These are phyloP conservation scores for Trypanosoma platydactyli DNA, from an alignment of 208 protist species.

Conservation along the genomic window DNA sequence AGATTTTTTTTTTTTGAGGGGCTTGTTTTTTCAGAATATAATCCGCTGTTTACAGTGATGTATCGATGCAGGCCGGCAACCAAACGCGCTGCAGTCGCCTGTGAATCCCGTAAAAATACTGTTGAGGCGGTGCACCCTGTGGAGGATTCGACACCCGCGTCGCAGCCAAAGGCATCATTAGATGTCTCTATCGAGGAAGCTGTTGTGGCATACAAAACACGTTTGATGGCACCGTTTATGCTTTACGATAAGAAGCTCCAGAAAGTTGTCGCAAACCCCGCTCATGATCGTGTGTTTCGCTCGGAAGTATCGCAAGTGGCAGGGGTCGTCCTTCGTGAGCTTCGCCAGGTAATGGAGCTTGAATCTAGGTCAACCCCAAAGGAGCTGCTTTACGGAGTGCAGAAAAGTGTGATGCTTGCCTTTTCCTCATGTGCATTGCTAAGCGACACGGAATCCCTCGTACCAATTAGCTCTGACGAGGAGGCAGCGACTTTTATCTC, in stretches of 20 bases:
- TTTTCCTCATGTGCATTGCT: slow-evolving; percentile 44
- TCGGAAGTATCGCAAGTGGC: slow-evolving; percentile 46
- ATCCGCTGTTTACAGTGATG: slow-evolving; percentile 11
- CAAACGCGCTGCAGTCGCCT: not conserved
- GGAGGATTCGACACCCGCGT: not conserved
- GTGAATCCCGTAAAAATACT: not conserved
- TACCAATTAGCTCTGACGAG: slow-evolving; percentile 30
- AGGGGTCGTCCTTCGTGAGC: slow-evolving; percentile 39
- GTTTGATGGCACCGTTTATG: slow-evolving; percentile 57
- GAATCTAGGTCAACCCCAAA: slow-evolving; percentile 41
- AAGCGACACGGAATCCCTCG: slow-evolving; percentile 20
- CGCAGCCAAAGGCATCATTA: not conserved
- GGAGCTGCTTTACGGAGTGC: slow-evolving; percentile 50
- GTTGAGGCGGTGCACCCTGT: not conserved
- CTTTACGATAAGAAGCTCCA: slow-evolving; percentile 42
- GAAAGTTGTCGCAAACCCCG: slow-evolving; percentile 48
- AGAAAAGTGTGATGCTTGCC: slow-evolving; percentile 43
- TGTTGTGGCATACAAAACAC: slow-evolving; percentile 38
- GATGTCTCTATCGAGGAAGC: slow-evolving; percentile 2
- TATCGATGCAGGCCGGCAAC: slow-evolving; percentile 10
- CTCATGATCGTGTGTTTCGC: slow-evolving; percentile 38
- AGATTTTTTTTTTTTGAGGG: not conserved
- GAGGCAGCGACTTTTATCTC: slow-evolving; percentile 37
- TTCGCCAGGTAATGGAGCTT: slow-evolving; percentile 32
- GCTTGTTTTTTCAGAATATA: too few relatives aligned